A percentile compares a stretch with the other conserved stretches of the same genome.
Evolutionary conservation across 805 yeast genomes (phyloP).

Genomic region (Phaffomyces antillensis): DNA sequence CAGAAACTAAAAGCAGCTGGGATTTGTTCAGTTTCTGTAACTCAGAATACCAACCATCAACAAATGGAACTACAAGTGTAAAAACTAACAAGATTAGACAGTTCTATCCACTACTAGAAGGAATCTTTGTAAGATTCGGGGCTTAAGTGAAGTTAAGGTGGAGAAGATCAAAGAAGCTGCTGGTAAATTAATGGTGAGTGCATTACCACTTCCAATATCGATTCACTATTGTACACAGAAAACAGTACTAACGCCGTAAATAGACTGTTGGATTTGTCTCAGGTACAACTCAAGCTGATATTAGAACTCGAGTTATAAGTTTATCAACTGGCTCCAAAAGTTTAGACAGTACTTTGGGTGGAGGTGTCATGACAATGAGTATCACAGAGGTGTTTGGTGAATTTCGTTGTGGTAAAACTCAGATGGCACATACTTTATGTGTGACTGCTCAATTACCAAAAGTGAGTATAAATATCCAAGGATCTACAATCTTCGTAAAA

Average conservation of each 20-base stretch:
- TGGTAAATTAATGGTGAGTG: conserved; percentile 40
- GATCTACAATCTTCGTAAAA: too few species aligned
- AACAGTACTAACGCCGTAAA: not conserved
- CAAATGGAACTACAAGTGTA: conserved; percentile 9
- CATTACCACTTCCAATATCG: too few species aligned
- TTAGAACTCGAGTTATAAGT: conserved; percentile 55
- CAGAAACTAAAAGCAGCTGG: conserved; percentile 62
- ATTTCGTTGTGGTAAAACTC: conserved; percentile 78
- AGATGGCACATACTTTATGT: conserved; percentile 70
- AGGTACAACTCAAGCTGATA: conserved; percentile 60
- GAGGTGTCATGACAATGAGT: conserved; percentile 71
- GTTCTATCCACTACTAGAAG: conserved; percentile 57
- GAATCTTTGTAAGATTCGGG: conserved; percentile 57
- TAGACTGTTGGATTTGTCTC: conserved; percentile 66
- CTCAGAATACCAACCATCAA: conserved; percentile 18
- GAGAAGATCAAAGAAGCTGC: conserved; percentile 74
- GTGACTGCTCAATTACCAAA: conserved; percentile 69
- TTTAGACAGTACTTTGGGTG: conserved; percentile 62
- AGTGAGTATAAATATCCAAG: conserved; percentile 14
- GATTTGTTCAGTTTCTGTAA: conserved; percentile 56
- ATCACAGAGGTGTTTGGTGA: conserved; percentile 79
- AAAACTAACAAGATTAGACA: conserved; percentile 22
- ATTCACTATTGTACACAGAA: not conserved
- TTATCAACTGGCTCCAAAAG: conserved; percentile 69
- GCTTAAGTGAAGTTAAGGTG: conserved; percentile 70